Percentiles rank a stretch among this genome's conserved stretches.
Conservation (phyloP, 1,139 yeast species). For the Pichia sp. region DNA sequence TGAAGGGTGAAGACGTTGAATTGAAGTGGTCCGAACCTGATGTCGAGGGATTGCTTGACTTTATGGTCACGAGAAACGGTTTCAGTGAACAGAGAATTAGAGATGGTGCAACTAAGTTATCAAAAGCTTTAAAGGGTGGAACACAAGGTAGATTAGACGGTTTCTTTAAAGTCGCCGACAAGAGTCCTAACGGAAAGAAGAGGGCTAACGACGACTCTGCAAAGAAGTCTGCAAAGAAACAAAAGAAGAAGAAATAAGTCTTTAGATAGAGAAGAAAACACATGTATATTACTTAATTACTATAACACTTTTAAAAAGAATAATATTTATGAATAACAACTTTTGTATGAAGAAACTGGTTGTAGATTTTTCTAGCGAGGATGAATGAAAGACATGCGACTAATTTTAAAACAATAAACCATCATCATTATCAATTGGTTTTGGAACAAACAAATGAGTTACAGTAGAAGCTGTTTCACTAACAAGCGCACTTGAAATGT, state of each 20-base stretch:
- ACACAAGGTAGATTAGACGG: constrained; percentile 94
- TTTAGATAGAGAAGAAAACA: no score
- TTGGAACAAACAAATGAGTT: constrained; percentile 1
- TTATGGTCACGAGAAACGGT: constrained; percentile 74
- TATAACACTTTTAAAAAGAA: background rate
- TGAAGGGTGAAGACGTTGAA: constrained; percentile 55
- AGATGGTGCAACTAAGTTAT: constrained; percentile 81
- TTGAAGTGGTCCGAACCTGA: constrained; percentile 81
- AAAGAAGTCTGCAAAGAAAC: constrained; percentile 16
- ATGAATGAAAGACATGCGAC: no score
- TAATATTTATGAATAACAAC: no score
- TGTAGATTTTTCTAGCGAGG: background rate
- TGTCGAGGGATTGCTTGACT: constrained; percentile 69
- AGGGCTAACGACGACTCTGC: background rate
- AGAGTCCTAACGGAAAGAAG: constrained; percentile 30
- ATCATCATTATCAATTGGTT: background rate
- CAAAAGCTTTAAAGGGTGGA: constrained; percentile 80
- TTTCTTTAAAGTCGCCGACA: constrained; percentile 59
- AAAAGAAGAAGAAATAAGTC: constrained; percentile 26
- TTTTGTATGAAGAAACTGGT: no score
- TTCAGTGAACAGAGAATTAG: constrained; percentile 91
- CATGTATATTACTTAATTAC: background rate
- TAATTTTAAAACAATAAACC: background rate
- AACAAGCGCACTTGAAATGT: constrained; percentile 2
- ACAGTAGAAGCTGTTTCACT: constrained; percentile 10